These are phyloP conservation scores for Zoysia matrella DNA, from an alignment of 202 grass and related monocot genomes.

Conservation along the genomic window DNA sequence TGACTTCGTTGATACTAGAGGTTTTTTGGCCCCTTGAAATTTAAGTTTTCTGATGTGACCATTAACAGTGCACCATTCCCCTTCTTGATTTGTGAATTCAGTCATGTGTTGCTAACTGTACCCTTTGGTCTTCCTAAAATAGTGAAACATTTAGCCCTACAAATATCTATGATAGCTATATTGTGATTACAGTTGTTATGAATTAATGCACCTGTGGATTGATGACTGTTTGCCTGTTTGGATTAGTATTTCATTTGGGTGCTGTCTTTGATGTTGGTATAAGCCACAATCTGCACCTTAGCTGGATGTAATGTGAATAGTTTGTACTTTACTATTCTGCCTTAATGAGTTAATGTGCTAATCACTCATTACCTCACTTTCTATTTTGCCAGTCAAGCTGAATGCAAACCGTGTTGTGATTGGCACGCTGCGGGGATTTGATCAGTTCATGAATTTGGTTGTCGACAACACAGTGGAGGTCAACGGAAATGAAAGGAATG, in stretches of 20 bases:
- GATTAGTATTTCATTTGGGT: not conserved
- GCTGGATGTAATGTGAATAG: not conserved
- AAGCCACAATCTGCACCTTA: not conserved
- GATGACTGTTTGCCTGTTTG: too few species aligned
- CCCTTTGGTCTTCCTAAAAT: not conserved
- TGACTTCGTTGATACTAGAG: not conserved
- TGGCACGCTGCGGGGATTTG: conserved; percentile 87
- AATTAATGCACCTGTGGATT: not conserved
- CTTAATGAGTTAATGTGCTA: not conserved
- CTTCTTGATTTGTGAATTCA: not conserved
- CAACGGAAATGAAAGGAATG: conserved; percentile 82
- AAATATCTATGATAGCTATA: not conserved
- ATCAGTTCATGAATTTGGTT: conserved; percentile 98
- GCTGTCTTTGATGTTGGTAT: not conserved
- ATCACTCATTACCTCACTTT: not conserved
- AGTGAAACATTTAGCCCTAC: not conserved
- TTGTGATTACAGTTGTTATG: not conserved
- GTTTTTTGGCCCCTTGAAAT: not conserved
- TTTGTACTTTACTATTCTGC: not conserved
- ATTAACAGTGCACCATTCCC: not conserved
- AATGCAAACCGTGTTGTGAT: conserved; percentile 86
- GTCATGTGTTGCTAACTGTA: not conserved
- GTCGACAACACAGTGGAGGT: conserved; percentile 88
- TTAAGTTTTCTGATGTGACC: conserved; percentile 17
- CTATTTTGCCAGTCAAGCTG: conserved; percentile 68